Conservation (phyloP, 2,329 filamentous ascomycete genomes). For the Parascedosporium putredinis region DNA sequence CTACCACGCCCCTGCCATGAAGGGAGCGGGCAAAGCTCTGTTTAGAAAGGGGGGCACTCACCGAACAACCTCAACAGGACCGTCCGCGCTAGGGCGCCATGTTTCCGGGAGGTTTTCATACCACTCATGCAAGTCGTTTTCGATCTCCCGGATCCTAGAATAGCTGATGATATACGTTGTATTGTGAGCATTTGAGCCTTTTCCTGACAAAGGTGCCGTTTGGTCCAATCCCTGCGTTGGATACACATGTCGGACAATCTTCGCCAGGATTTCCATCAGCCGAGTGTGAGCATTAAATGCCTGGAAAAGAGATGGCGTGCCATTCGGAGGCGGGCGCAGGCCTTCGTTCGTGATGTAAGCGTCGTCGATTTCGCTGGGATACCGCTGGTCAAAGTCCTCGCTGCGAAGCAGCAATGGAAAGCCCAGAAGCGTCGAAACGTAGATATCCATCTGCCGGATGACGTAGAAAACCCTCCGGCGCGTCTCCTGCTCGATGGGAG, state of each 20-base stretch:
- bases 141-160: slow-evolving; percentile 52
- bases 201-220: slow-evolving; percentile 15
- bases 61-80: slow-evolving; percentile 64
- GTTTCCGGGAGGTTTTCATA: slow-evolving; percentile 59
- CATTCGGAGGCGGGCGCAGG: slow-evolving; percentile 43
- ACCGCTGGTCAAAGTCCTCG: slow-evolving; percentile 57
- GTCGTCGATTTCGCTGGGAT: slow-evolving; percentile 56
- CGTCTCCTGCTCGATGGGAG: slow-evolving; percentile 52
- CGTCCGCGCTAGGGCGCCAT: slow-evolving; percentile 71
- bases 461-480: slow-evolving; percentile 57
- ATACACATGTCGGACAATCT: slow-evolving; percentile 56
- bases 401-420: slow-evolving; percentile 53
- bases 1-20: too few relatives aligned
- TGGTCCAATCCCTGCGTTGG: slow-evolving; percentile 18
- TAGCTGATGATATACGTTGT: slow-evolving; percentile 54
- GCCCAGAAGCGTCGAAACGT: slow-evolving; percentile 56
- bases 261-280: slow-evolving; percentile 53
- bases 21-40: background rate
- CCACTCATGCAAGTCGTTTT: slow-evolving; percentile 53
- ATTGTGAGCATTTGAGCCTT: slow-evolving; percentile 13
- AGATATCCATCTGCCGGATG: slow-evolving; percentile 60
- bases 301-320: slow-evolving; percentile 48
- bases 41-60: slow-evolving; percentile 33
- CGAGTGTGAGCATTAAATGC: slow-evolving; percentile 57
- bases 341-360: slow-evolving; percentile 52